Evolutionary conservation across 208 protist species (phyloP).

Genomic region (Strigomonas culicis): DNA sequence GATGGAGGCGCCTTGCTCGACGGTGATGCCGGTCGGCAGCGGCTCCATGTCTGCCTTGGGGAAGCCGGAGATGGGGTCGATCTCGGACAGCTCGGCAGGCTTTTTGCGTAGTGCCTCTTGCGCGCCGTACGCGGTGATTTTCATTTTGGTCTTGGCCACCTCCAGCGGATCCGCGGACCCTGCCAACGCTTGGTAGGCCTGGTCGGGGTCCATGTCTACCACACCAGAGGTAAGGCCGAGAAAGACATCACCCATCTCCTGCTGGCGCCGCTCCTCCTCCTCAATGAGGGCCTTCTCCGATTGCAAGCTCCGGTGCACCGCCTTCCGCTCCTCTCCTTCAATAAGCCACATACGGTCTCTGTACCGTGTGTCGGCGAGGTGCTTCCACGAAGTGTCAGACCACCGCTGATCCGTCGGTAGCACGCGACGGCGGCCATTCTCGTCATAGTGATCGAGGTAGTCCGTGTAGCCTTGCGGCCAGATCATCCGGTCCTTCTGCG

Average conservation of each 20-base stretch:
- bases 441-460: constrained; percentile 90
- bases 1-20: constrained; percentile 79
- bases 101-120: constrained; percentile 45
- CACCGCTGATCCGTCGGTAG: constrained; percentile 83
- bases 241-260: constrained; percentile 79
- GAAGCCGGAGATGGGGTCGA: constrained; percentile 79
- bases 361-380: constrained; percentile 83
- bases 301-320: constrained; percentile 74
- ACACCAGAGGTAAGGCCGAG: constrained; percentile 74
- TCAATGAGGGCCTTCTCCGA: constrained; percentile 50
- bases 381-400: constrained; percentile 89
- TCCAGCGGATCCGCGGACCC: constrained; percentile 81
- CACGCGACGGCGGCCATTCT: constrained; percentile 73
- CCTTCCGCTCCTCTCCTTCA: constrained; percentile 83
- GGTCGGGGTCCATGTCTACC: constrained; percentile 80
- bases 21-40: constrained; percentile 75
- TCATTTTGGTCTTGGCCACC: constrained; percentile 86
- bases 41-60: constrained; percentile 71
- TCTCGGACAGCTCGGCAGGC: constrained; percentile 19
- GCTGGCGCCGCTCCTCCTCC: constrained; percentile 76
- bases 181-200: constrained; percentile 81
- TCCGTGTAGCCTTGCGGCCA: constrained; percentile 91
- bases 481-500: constrained; percentile 89
- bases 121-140: constrained; percentile 78
- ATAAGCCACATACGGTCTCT: constrained; percentile 90